These are phyloP conservation scores for Gloeophyllum trabeum DNA, from an alignment of 768 basidiomycete genomes.

Conservation along the genomic window DNA sequence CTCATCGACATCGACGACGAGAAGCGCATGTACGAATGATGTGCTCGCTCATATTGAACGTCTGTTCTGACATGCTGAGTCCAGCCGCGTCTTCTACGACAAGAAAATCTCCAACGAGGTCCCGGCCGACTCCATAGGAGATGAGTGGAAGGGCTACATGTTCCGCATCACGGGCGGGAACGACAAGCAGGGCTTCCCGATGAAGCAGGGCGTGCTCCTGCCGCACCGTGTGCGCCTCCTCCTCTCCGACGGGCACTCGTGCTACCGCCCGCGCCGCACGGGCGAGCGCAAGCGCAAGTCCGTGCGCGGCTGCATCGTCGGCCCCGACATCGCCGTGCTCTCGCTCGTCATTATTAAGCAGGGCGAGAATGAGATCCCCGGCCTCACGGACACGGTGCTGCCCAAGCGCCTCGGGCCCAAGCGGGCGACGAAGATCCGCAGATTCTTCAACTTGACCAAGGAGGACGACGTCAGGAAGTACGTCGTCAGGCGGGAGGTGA, in stretches of 20 bases:
- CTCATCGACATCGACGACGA: constrained; percentile 91
- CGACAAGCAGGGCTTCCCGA: constrained; percentile 98
- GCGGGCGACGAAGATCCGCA: constrained; percentile 93
- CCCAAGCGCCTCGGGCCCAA: constrained; percentile 97
- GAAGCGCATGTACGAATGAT: constrained; percentile 56
- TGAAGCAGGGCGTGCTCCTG: constrained; percentile 98
- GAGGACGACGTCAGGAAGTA: constrained; percentile 98
- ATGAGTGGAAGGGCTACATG: constrained; percentile 96
- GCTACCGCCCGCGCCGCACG: constrained; percentile 84
- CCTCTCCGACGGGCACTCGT: constrained; percentile 93
- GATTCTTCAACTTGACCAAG: constrained; percentile 96
- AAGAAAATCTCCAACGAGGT: constrained; percentile 97
- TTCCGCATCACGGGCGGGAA: constrained; percentile 97
- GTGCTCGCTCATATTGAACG: not conserved
- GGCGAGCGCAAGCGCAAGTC: constrained; percentile 99
- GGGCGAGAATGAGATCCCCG: constrained; percentile 83
- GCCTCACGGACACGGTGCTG: constrained; percentile 83
- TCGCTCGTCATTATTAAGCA: constrained; percentile 94
- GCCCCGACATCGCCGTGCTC: constrained; percentile 91
- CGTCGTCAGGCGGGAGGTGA: constrained; percentile 88
- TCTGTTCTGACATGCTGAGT: not conserved
- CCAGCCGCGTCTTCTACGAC: constrained; percentile 90
- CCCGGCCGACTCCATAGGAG: constrained; percentile 79
- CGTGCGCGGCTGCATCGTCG: constrained; percentile 96
- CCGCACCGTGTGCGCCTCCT: constrained; percentile 90